Base-by-base conservation (phyloP, 345 rosid genomes). In the Cardamine occulta region DNA sequence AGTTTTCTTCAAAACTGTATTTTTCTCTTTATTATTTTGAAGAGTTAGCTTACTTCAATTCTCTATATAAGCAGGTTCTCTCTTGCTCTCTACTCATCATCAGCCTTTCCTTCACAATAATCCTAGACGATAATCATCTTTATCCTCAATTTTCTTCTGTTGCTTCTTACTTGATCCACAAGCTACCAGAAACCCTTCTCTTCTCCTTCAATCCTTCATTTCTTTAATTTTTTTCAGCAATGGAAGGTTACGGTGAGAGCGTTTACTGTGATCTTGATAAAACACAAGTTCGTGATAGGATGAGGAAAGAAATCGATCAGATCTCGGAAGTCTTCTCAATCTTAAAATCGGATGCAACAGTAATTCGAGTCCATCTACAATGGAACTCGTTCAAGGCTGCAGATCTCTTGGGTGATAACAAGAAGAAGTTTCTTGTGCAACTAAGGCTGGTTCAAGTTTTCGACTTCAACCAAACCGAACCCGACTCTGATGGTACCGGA, bases 341-440 rank as follows among this genome's bases (percentile, higher is more conserved):
- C 15, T 61, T 74, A 13, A 56, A 29, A 42, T 61, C 70, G 0
- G 49, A 75, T 10, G 74, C 70, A 31, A 52, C 63, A 7, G 12
- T 75, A 0, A 54, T 63, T 56, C 35, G 68, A n/a, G 32, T 68
- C 23, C 63, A 8, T 45, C 80, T 70, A 23, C 42, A 32, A 13
- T 76, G 70, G 75, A 56, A 63, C 70, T 23, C 52, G 17, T 55
- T 40, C 3, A 56, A 26, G 24, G 74, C 54, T 21, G 53, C 62
- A 3, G 74, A 60, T 68, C 63, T 48, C 52, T 34, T 75, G 35
- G 24, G 34, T 11, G 80, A 55, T 24, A 34, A 69, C 65, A 70
- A 52, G 52, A 49, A 77, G 31, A 72, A 13, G 19, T 14, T 77
- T 39, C 34, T 77, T 8, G 18, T 47, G 11, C 24, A 65, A 6